Conservation (phyloP, 148 eudicot genomes). For the Chenopodium formosanum region DNA sequence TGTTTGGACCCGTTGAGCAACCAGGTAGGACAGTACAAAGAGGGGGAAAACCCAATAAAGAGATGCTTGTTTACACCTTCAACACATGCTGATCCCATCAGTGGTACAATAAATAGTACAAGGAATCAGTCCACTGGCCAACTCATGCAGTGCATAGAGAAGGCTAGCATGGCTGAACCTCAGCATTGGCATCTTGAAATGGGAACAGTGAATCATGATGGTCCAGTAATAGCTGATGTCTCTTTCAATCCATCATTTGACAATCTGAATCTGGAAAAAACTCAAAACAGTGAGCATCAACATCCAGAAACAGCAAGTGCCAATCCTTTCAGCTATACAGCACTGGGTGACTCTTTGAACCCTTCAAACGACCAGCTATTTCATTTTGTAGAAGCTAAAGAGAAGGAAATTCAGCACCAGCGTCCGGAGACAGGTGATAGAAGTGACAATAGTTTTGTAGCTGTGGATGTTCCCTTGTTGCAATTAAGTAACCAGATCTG, state of each 20-base stretch:
- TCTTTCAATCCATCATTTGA: slow-evolving; percentile 18
- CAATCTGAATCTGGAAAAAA: slow-evolving; percentile 5
- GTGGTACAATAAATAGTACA: neutral
- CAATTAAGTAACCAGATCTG: slow-evolving; percentile 6
- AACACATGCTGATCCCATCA: slow-evolving; percentile 6
- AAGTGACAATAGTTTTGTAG: slow-evolving; percentile 23
- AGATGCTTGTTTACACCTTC: slow-evolving; percentile 25
- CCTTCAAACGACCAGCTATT: slow-evolving; percentile 20
- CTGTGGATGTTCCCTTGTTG: slow-evolving; percentile 11
- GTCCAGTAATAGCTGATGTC: slow-evolving; percentile 9
- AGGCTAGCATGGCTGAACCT: slow-evolving; percentile 11
- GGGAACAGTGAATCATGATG: slow-evolving; percentile 5
- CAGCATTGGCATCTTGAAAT: slow-evolving; percentile 4
- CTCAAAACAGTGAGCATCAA: slow-evolving; percentile 8
- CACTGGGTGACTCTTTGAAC: slow-evolving; percentile 29
- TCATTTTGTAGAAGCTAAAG: slow-evolving; percentile 21
- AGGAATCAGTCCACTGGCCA: slow-evolving; percentile 11
- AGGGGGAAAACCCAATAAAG: slow-evolving; percentile 11
- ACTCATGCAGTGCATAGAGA: neutral
- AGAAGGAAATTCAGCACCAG: slow-evolving; percentile 31
- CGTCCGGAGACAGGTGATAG: slow-evolving; percentile 21
- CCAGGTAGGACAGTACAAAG: slow-evolving; percentile 1
- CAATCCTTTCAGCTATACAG: slow-evolving; percentile 29
- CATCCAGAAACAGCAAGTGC: slow-evolving; percentile 7
- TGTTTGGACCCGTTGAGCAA: slow-evolving; percentile 5